phyloP scores from a whole-genome alignment of 1,284 basidiomycete genomes.

The Singerocomus inundabilis region DNA sequence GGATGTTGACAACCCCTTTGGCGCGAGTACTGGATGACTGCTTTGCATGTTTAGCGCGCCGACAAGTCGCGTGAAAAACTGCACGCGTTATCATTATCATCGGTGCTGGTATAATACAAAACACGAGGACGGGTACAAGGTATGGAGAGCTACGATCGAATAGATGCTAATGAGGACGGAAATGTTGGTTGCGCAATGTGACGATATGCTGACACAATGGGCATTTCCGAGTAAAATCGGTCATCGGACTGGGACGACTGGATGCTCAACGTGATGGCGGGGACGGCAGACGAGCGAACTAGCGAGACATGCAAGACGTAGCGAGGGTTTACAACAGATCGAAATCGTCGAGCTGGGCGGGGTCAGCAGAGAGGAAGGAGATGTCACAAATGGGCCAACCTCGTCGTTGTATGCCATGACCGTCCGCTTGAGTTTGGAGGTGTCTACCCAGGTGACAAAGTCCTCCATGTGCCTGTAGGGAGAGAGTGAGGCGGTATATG shows the following conservation, averaged over 20 bases:
- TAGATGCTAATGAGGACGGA: not conserved
- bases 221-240: constrained; percentile 7
- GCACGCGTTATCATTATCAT: constrained; percentile 7
- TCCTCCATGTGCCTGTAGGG: constrained; percentile 92
- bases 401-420: constrained; percentile 98
- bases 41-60: constrained; percentile 16
- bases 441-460: constrained; percentile 99
- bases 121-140: not conserved
- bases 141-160: not conserved
- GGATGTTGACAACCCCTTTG: constrained; percentile 1
- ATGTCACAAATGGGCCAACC: constrained; percentile 44
- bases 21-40: constrained; percentile 5
- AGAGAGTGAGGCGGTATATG: constrained; percentile 8
- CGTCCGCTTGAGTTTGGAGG: constrained; percentile 93
- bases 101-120: constrained; percentile 4
- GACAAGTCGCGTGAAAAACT: constrained; percentile 23
- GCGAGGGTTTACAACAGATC: constrained; percentile 63
- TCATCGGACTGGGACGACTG: not conserved
- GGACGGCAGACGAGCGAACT: not conserved
- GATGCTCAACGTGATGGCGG: not conserved
- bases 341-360: constrained; percentile 80
- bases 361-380: constrained; percentile 11
- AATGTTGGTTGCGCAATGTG: constrained; percentile 2
- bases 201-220: not conserved
- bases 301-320: not conserved